phyloP scores from a whole-genome alignment of 73 alveolate species.

The Uronychia binucleata region DNA sequence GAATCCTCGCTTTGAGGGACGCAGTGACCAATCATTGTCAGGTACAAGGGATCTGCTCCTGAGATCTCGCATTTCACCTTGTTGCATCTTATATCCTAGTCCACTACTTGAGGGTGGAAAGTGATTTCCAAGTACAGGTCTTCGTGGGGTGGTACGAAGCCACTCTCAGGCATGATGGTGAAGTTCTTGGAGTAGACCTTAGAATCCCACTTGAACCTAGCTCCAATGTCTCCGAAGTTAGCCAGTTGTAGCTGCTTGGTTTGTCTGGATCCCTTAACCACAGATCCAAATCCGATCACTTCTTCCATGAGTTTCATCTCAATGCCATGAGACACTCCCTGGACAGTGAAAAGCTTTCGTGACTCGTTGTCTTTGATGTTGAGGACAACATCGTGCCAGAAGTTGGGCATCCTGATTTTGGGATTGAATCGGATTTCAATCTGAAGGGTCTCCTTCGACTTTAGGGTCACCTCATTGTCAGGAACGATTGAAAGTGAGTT shows the following conservation, averaged over 20 bases:
- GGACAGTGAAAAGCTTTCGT: slow-evolving; percentile 86
- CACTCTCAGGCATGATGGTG: slow-evolving; percentile 95
- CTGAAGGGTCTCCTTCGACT: slow-evolving; percentile 94
- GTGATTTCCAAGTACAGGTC: slow-evolving; percentile 92
- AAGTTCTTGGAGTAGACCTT: slow-evolving; percentile 89
- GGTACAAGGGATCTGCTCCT: slow-evolving; percentile 92
- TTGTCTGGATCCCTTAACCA: slow-evolving; percentile 89
- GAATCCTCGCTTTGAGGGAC: slow-evolving; percentile 90
- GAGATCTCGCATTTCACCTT: slow-evolving; percentile 95
- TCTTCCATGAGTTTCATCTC: slow-evolving; percentile 98
- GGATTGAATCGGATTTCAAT: slow-evolving; percentile 96
- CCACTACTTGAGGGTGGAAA: slow-evolving; percentile 97
- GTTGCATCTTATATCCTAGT: slow-evolving; percentile 87
- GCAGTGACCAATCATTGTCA: slow-evolving; percentile 91
- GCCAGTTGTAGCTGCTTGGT: slow-evolving; percentile 87
- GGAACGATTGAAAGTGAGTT: slow-evolving; percentile 73
- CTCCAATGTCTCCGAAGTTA: slow-evolving; percentile 98
- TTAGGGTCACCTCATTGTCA: slow-evolving; percentile 69
- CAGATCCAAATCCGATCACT: slow-evolving; percentile 97
- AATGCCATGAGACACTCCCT: slow-evolving; percentile 98
- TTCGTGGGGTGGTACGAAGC: slow-evolving; percentile 96
- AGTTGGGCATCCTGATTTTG: slow-evolving; percentile 93
- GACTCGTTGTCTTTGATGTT: slow-evolving; percentile 94
- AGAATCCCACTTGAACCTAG: slow-evolving; percentile 94
- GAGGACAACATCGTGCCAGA: slow-evolving; percentile 87